These are phyloP conservation scores for Alternaria incomplexa DNA, from an alignment of 2,329 filamentous ascomycete species.

Conservation along the genomic window DNA sequence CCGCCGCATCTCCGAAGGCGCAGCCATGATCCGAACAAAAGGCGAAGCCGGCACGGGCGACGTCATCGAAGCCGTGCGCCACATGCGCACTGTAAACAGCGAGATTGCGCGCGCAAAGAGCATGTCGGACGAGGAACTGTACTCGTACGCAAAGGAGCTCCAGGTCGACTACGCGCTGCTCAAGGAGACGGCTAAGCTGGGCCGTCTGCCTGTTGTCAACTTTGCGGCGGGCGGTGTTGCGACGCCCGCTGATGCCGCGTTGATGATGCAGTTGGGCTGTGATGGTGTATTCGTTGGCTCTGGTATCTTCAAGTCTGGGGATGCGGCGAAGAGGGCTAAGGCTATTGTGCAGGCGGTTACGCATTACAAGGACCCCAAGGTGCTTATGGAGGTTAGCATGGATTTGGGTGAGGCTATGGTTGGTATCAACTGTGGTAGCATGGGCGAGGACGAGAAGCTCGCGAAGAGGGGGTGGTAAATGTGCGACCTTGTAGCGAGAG, in stretches of 20 bases:
- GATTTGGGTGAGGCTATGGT: conserved; percentile 98
- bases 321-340: conserved; percentile 86
- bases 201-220: conserved; percentile 92
- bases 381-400: conserved; percentile 84
- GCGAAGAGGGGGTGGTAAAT: conserved; percentile 80
- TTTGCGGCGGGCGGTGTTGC: conserved; percentile 99
- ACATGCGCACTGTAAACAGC: conserved; percentile 88
- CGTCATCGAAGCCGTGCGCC: conserved; percentile 92
- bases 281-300: conserved; percentile 97
- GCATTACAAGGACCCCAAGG: conserved; percentile 83
- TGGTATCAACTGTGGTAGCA: conserved; percentile 82
- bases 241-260: conserved; percentile 93
- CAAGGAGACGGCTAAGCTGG: conserved; percentile 84
- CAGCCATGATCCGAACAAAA: conserved; percentile 98
- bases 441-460: conserved; percentile 82
- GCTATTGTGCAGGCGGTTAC: conserved; percentile 95
- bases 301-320: conserved; percentile 96
- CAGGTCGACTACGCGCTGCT: conserved; percentile 79
- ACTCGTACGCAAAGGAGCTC: conserved; percentile 80
- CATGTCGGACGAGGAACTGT: conserved; percentile 74
- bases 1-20: conserved; percentile 87
- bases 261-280: conserved; percentile 99
- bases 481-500: not conserved
- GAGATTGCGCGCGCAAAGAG: conserved; percentile 76
- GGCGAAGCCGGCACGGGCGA: conserved; percentile 97